Evolutionary conservation across 495 filamentous ascomycete species (phyloP), one percentile per base, ranked within the genome.

Genomic region (Margaritispora aquatica): DNA sequence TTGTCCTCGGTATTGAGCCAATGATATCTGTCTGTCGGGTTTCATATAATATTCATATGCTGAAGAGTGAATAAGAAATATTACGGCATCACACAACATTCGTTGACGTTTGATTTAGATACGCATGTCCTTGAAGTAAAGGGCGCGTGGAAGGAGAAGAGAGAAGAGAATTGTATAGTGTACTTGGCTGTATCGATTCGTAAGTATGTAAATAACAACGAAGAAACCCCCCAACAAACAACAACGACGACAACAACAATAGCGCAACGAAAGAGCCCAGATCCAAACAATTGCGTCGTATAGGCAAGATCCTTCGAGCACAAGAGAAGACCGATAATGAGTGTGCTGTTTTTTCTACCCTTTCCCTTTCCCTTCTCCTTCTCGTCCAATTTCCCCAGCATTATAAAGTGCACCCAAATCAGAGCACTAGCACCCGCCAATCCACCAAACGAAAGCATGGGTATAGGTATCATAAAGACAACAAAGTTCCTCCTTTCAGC

Each of bases 391-490:
- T 44, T 3, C 47, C 47, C 24, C n/a, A 24, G 9, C n/a, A 50
- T 50, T 24, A 23, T 34, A 34, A 34, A 13, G 29, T 34, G 29
- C 29, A 5, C 13, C 29, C n/a, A n/a, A 13, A 5, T 13, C 13
- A 50, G 5, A 23, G 24, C 47, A 23, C 47, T 22, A 50, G 20
- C 23, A 8, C 47, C 20, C 38, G 2, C 38, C n/a, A n/a, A n/a
- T 44, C 38, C 38, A 44, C n/a, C 19, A 50, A 23, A 50, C 8
- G 47, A 50, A 24, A 50, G 47, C 47, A 50, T 5, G 47, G 47
- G 47, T 50, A 50, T 50, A 50, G 47, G 21, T 50, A 50, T 50
- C 47, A 24, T 10, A 50, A 26, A 44, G 38, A 44, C 38, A 44
- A n/a, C 38, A 44, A n/a, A n/a, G n/a, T n/a, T 44, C 38, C 38